These are phyloP conservation scores for Geopyxis carbonaria DNA, from an alignment of 495 filamentous ascomycete species.

Conservation along the genomic window DNA sequence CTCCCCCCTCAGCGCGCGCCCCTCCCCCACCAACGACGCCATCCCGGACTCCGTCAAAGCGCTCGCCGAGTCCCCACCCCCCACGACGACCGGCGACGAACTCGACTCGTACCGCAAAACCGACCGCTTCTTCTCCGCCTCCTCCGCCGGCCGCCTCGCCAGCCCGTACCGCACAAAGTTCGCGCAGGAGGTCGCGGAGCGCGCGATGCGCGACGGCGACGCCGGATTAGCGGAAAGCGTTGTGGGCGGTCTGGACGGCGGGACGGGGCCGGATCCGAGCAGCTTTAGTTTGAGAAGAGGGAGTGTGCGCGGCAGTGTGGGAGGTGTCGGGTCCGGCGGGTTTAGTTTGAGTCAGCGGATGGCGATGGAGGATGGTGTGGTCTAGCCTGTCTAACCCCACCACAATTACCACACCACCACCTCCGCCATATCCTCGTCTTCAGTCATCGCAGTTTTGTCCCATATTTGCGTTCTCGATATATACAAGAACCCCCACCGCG, in stretches of 20 bases:
- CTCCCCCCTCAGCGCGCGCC: conserved; percentile 4
- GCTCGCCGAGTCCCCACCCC: not conserved
- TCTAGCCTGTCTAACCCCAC: too few relatives aligned
- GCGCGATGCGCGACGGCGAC: conserved; percentile 13
- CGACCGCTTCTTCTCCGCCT: conserved; percentile 18
- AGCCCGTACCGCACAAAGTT: conserved; percentile 18
- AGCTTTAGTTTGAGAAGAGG: conserved; percentile 11
- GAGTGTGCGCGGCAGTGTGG: not conserved
- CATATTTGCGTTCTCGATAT: too few relatives aligned
- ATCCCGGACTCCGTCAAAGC: not conserved
- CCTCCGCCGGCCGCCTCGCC: conserved; percentile 3
- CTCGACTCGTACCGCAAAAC: conserved; percentile 19
- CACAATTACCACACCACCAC: too few relatives aligned
- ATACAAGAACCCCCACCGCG: too few relatives aligned
- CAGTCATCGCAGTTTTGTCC: too few relatives aligned
- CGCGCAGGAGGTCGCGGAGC: conserved; percentile 20
- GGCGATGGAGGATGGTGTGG: conserved; percentile 18
- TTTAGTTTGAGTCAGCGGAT: conserved; percentile 19
- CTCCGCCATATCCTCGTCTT: too few relatives aligned
- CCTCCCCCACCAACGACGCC: conserved; percentile 3
- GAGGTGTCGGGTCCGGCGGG: conserved; percentile 10
- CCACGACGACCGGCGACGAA: conserved; percentile 8
- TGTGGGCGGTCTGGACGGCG: conserved; percentile 22
- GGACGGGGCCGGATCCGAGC: conserved; percentile 23
- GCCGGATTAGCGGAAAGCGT: conserved; percentile 16